Percentiles rank a stretch among this genome's conserved stretches.
These are phyloP conservation scores for Zasmidium angulare DNA, from an alignment of 2,329 filamentous ascomycete genomes.

Conservation along the genomic window DNA sequence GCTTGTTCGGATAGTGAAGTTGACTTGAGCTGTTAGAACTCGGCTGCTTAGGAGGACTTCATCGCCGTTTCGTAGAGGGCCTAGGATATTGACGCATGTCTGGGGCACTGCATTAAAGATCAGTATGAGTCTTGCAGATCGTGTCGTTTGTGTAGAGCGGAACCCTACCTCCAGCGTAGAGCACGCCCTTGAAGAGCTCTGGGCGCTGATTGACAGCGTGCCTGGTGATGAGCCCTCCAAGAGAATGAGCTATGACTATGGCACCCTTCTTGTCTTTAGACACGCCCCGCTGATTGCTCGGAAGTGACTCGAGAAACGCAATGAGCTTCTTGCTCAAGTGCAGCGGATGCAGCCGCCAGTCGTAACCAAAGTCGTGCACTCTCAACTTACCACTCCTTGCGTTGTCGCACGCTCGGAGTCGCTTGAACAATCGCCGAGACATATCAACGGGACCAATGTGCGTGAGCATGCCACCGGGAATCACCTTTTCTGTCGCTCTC, in stretches of 20 bases:
- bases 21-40: conserved; percentile 87
- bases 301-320: conserved; percentile 69
- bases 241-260: conserved; percentile 78
- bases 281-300: conserved; percentile 65
- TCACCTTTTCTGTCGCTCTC: conserved; percentile 77
- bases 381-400: conserved; percentile 68
- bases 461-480: conserved; percentile 83
- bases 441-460: conserved; percentile 92
- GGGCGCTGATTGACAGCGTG: conserved; percentile 84
- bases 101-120: conserved; percentile 58
- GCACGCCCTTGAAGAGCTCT: conserved; percentile 79
- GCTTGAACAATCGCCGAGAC: conserved; percentile 76
- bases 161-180: conserved; percentile 66
- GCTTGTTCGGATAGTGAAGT: conserved; percentile 85
- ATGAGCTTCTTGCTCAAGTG: conserved; percentile 71
- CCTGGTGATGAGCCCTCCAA: conserved; percentile 83
- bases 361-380: conserved; percentile 89
- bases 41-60: conserved; percentile 86
- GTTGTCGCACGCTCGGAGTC: conserved; percentile 72
- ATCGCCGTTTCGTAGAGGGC: conserved; percentile 87
- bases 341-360: conserved; percentile 86
- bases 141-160: no score
- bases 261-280: conserved; percentile 64
- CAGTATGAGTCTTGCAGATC: no score
- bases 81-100: conserved; percentile 86